Percentiles rank a stretch among this genome's conserved stretches.
Evolutionary conservation across 192 early-diverging fungal species (phyloP).

Genomic region (Geosiphon pyriformis): DNA sequence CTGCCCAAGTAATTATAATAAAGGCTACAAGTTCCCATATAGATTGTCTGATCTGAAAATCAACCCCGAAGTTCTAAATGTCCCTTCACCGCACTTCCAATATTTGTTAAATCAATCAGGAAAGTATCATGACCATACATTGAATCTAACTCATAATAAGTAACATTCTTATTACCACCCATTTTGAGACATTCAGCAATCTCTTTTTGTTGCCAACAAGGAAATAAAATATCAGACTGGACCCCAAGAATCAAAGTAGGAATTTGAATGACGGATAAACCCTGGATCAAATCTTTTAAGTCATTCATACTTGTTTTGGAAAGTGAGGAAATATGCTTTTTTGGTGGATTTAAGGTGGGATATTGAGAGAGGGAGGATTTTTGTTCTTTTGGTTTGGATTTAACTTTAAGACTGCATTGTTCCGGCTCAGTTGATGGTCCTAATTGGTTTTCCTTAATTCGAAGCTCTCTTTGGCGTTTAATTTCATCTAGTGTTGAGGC

Average conservation of each 20-base stretch:
- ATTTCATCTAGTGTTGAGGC: constrained; percentile 42
- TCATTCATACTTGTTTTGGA: constrained; percentile 11
- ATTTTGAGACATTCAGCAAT: constrained; percentile 81
- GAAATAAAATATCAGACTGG: constrained; percentile 93
- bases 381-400: constrained; percentile 17
- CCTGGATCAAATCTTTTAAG: constrained; percentile 62
- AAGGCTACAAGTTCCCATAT: too few relatives aligned
- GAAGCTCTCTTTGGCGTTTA: constrained; percentile 34
- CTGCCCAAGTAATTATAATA: too few relatives aligned
- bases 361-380: constrained; percentile 10
- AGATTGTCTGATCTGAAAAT: too few relatives aligned
- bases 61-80: constrained; percentile 58
- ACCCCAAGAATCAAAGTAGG: constrained; percentile 91
- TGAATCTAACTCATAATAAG: constrained; percentile 95
- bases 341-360: not conserved
- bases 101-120: constrained; percentile 82
- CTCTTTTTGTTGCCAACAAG: constrained; percentile 92
- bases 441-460: constrained; percentile 28
- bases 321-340: constrained; percentile 16
- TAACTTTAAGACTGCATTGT: constrained; percentile 12
- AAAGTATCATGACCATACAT: constrained; percentile 98
- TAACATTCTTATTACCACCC: constrained; percentile 85
- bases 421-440: constrained; percentile 28
- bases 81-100: constrained; percentile 93
- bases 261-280: constrained; percentile 59